These are phyloP conservation scores for Ophiostoma sp. DNA, from an alignment of 2,329 filamentous ascomycete species.

Conservation along the genomic window DNA sequence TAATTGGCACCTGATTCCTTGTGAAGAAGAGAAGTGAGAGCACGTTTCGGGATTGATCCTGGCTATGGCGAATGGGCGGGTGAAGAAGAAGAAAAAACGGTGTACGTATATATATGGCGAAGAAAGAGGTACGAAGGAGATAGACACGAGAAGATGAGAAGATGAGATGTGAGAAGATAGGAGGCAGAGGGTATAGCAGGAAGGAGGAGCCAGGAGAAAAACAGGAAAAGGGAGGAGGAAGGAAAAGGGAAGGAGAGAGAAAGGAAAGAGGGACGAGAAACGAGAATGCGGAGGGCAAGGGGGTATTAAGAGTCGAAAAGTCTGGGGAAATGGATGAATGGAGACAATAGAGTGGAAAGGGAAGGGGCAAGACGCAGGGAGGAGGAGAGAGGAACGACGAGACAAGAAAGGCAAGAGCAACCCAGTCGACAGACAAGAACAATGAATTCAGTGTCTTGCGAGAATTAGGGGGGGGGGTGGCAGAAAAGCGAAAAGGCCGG, in stretches of 20 bases:
- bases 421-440: constrained; percentile 8
- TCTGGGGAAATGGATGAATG: constrained; percentile 22
- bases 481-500: neutral
- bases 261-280: neutral
- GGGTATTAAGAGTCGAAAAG: constrained; percentile 13
- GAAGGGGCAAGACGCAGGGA: neutral
- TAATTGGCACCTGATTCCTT: constrained; percentile 16
- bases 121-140: neutral
- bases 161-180: neutral
- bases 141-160: neutral
- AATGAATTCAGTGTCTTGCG: constrained; percentile 12
- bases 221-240: neutral
- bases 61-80: neutral
- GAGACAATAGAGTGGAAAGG: neutral
- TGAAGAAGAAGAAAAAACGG: neutral
- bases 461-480: constrained; percentile 16
- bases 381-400: constrained; percentile 8
- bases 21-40: neutral
- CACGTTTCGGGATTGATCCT: constrained; percentile 9
- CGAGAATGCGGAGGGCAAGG: constrained; percentile 15
- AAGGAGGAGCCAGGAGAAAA: neutral
- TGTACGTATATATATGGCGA: neutral
- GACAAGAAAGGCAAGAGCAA: constrained; percentile 12
- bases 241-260: neutral
- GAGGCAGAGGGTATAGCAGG: neutral